Conservation (phyloP, 805 yeast species). For the Starmerella kuoi region DNA sequence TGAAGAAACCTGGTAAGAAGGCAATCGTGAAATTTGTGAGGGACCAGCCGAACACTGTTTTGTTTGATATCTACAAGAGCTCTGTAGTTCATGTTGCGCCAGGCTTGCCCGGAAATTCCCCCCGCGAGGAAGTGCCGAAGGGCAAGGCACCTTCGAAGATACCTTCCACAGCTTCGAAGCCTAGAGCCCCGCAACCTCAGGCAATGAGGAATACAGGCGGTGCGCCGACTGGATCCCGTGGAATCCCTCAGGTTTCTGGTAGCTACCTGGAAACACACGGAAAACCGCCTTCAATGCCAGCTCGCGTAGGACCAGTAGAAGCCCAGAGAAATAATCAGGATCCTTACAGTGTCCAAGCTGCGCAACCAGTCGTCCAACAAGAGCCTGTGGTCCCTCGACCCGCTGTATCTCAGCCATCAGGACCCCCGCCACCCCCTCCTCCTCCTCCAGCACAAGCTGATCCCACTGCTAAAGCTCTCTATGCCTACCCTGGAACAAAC, state of each 20-base stretch:
- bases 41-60: slow-evolving; percentile 48
- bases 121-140: slow-evolving; percentile 65
- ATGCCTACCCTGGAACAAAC: slow-evolving; percentile 80
- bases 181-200: slow-evolving; percentile 5
- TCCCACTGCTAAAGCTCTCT: slow-evolving; percentile 76
- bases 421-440: slow-evolving; percentile 33
- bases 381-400: slow-evolving; percentile 20
- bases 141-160: slow-evolving; percentile 19
- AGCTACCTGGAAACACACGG: slow-evolving; percentile 22
- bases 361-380: slow-evolving; percentile 4
- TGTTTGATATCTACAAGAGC: slow-evolving; percentile 73
- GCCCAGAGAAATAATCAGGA: slow-evolving; percentile 22
- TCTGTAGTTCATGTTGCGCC: slow-evolving; percentile 64
- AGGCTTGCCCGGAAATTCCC: slow-evolving; percentile 64
- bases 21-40: slow-evolving; percentile 60
- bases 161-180: slow-evolving; percentile 9
- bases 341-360: slow-evolving; percentile 10
- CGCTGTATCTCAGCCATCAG: slow-evolving; percentile 2
- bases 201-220: neutral
- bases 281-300: slow-evolving; percentile 17
- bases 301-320: slow-evolving; percentile 18
- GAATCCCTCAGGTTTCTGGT: slow-evolving; percentile 17
- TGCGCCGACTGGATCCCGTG: slow-evolving; percentile 1
- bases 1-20: slow-evolving; percentile 75
- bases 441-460: slow-evolving; percentile 54